Conservation (phyloP, 192 early-diverging fungal species). For the Spinellus fusiger region DNA sequence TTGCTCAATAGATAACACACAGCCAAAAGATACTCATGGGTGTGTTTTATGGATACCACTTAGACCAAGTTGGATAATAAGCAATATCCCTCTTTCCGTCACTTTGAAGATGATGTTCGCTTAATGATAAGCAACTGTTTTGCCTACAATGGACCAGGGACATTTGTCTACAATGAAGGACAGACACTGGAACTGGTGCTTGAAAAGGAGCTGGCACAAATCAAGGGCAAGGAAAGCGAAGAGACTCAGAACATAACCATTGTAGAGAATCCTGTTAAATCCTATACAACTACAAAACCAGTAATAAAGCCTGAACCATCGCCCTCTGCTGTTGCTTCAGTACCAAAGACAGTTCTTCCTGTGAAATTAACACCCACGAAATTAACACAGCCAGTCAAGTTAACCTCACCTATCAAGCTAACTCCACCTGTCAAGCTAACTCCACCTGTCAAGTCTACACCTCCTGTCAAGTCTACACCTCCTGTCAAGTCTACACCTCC, state of each 20-base stretch:
- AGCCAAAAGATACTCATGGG: background rate
- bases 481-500: background rate
- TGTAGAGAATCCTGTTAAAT: slow-evolving; percentile 33
- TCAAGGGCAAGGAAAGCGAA: slow-evolving; percentile 24
- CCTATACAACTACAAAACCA: background rate
- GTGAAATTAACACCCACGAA: too few species aligned
- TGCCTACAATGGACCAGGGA: slow-evolving; percentile 55
- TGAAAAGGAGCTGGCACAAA: slow-evolving; percentile 38
- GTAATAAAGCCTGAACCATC: slow-evolving; percentile 30
- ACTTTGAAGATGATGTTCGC: slow-evolving; percentile 48
- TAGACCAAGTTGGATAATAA: slow-evolving; percentile 34
- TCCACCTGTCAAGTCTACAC: background rate
- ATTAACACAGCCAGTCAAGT: slow-evolving; percentile 2
- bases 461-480: too few species aligned
- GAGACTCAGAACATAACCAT: slow-evolving; percentile 43
- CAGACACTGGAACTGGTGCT: slow-evolving; percentile 44
- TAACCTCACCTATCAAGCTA: background rate
- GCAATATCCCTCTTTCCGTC: slow-evolving; percentile 32
- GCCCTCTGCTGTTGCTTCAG: background rate
- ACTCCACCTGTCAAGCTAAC: background rate
- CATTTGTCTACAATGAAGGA: slow-evolving; percentile 58
- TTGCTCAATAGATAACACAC: too few species aligned
- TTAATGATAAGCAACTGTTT: slow-evolving; percentile 54
- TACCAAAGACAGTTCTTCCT: too few species aligned
- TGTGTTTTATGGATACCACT: too few species aligned